phyloP scores from a whole-genome alignment of 1,139 yeast genomes.

The Sugiyamaella grinbergsii region DNA sequence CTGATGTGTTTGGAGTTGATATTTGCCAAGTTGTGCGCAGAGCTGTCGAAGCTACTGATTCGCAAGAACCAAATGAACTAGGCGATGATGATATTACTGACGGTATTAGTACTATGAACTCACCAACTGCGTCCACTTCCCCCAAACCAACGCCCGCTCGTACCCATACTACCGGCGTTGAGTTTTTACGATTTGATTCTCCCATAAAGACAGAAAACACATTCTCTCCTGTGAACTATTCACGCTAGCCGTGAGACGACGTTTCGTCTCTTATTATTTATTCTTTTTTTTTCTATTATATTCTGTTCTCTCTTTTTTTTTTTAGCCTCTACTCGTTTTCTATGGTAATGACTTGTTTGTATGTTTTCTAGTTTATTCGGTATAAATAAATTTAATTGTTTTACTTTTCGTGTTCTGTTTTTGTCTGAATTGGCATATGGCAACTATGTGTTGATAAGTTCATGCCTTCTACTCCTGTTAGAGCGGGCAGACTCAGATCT shows the following conservation, averaged over 20 bases:
- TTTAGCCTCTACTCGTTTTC: conserved; percentile 5
- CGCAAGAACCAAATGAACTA: conserved; percentile 7
- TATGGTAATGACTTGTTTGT: conserved; percentile 4
- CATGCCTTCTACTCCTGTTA: no score
- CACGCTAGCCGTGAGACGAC: background rate
- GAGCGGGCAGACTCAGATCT: no score
- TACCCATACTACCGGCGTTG: conserved; percentile 8
- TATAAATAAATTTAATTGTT: background rate
- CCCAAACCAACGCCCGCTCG: conserved; percentile 14
- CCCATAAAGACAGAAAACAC: conserved; percentile 36
- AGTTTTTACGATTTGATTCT: conserved; percentile 33
- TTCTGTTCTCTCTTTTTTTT: conserved; percentile 17
- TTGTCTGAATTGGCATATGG: no score
- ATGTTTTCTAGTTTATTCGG: conserved; percentile 8
- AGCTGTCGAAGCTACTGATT: conserved; percentile 45
- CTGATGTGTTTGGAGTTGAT: conserved; percentile 59
- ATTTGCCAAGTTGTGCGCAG: conserved; percentile 58
- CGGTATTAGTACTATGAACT: background rate
- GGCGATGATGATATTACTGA: background rate
- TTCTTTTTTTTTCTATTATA: background rate
- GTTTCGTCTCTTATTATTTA: background rate
- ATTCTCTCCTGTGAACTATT: conserved; percentile 17
- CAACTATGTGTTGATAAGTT: no score
- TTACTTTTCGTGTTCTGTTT: conserved; percentile 10
- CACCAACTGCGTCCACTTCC: background rate